Evolutionary conservation across 192 early-diverging fungal species (phyloP).

Genomic region (Umbelopsis ramanniana): DNA sequence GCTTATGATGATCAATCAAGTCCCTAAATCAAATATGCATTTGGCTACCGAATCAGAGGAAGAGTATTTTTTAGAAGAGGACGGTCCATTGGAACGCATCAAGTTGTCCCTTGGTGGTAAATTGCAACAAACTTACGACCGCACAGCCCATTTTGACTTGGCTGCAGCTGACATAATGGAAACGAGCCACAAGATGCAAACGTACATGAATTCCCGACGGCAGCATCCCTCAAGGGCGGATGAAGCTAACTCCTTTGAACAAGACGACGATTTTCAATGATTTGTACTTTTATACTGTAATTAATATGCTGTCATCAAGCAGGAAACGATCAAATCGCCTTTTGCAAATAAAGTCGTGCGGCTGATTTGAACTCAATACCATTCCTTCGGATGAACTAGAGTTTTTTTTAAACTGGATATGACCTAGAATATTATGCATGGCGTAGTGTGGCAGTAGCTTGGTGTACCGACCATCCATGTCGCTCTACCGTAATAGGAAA

Average conservation of each 20-base stretch:
- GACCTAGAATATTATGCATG: no score
- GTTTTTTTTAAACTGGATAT: no score
- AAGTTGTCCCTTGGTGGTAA: neutral
- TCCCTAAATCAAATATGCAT: neutral
- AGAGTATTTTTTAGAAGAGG: conserved; percentile 12
- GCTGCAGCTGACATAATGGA: conserved; percentile 7
- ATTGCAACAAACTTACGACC: neutral
- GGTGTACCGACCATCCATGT: no score
- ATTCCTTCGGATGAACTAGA: no score
- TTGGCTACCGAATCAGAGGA: neutral
- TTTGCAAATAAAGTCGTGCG: no score
- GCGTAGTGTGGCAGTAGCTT: no score
- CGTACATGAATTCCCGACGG: neutral
- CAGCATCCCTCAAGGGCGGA: neutral
- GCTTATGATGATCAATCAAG: conserved; percentile 7
- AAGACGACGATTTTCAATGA: neutral
- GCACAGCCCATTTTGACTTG: neutral
- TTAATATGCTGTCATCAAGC: neutral
- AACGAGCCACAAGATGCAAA: neutral
- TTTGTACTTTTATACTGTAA: neutral
- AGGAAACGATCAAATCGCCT: no score
- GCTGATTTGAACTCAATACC: no score
- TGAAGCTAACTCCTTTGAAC: neutral
- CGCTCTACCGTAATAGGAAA: no score
- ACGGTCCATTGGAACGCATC: neutral